Base-by-base conservation (phyloP, 306 rosid species). In the Cucumis sativus region DNA sequence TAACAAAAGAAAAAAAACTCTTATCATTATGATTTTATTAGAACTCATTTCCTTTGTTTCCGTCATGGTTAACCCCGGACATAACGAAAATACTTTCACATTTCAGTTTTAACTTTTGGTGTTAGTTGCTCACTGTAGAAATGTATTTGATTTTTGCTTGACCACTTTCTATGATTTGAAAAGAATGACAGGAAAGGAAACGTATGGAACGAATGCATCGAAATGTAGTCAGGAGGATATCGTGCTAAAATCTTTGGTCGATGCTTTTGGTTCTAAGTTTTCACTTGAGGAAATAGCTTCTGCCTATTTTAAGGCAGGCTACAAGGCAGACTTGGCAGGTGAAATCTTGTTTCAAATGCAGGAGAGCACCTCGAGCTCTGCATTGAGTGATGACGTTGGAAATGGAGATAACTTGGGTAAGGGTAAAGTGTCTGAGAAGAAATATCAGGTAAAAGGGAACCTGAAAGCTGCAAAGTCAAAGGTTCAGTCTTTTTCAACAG, bases 271-370 rank as follows among this genome's bases (percentile, higher is more conserved):
- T 55, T 56, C 85, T 5, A 58, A 86, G 21, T 94, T 87, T 79
- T 82, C 93, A 37, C 84, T 90, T 28, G 85, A 89, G 0, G 87
- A 94, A 78, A 90, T 94, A 80, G 95, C 98, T 80, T 81, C 90
- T 78, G 97, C 97, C 21, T 92, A 84, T 79, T 79, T 88, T 83
- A 86, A 87, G 86, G 93, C 97, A 5, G 86, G 86, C 61, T 78
- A 80, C 55, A 84, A 89, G 80, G 86, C 89, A 18, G 86, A 83
- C 20, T 79, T 85, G 82, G 92, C 97, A 10, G 89, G 87, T 64
- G 91, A 85, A 62, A 82, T 90, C 57, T 80, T 95, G 82, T 76
- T 28, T 69, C 83, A 75, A 72, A 88, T 78, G 91, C 85, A 80
- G 75, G 86, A 78, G 74, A 84, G 86, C 41, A 21, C 83, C 59